Percentiles rank a stretch among this genome's conserved stretches.
phyloP scores from a whole-genome alignment of 2,329 filamentous ascomycete species.

The Talaromyces sp. region DNA sequence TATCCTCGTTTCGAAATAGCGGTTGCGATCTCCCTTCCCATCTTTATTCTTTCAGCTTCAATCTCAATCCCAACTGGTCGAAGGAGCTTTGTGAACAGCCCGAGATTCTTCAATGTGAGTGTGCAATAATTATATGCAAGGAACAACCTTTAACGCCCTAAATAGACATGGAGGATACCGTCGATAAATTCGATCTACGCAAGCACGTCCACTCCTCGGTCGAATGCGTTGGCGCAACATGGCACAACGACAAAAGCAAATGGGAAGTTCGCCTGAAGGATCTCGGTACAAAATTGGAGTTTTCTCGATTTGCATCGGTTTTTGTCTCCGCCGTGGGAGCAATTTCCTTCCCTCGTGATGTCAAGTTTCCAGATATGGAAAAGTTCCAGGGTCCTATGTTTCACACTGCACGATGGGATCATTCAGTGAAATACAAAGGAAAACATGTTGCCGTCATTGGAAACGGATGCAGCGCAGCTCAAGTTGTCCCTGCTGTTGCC shows the following conservation, averaged over 20 bases:
- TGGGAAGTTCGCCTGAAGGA: slow-evolving; percentile 24
- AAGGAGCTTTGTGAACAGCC: slow-evolving; percentile 27
- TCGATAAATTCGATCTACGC: slow-evolving; percentile 27
- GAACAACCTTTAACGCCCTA: no score
- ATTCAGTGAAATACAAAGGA: slow-evolving; percentile 47
- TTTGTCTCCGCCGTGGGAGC: slow-evolving; percentile 22
- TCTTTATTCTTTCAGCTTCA: slow-evolving; percentile 37
- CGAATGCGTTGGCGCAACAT: slow-evolving; percentile 20
- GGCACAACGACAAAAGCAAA: slow-evolving; percentile 16
- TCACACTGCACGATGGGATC: slow-evolving; percentile 55
- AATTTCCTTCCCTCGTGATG: slow-evolving; percentile 14
- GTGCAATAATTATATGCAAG: no score
- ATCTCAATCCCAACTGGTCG: slow-evolving; percentile 33
- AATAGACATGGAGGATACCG: slow-evolving; percentile 23
- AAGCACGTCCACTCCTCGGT: slow-evolving; percentile 20
- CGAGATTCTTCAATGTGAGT: slow-evolving; percentile 29
- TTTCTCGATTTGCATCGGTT: slow-evolving; percentile 14
- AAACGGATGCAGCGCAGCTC: slow-evolving; percentile 55
- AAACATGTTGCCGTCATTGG: slow-evolving; percentile 56
- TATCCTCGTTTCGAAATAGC: neutral
- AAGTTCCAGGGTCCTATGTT: slow-evolving; percentile 52
- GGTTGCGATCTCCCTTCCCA: slow-evolving; percentile 25
- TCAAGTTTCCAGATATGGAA: slow-evolving; percentile 46
- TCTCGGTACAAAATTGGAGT: slow-evolving; percentile 15
- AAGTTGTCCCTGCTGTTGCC: slow-evolving; percentile 51